phyloP scores from a whole-genome alignment of 495 filamentous ascomycete species.

The Cryomyces antarcticus region DNA sequence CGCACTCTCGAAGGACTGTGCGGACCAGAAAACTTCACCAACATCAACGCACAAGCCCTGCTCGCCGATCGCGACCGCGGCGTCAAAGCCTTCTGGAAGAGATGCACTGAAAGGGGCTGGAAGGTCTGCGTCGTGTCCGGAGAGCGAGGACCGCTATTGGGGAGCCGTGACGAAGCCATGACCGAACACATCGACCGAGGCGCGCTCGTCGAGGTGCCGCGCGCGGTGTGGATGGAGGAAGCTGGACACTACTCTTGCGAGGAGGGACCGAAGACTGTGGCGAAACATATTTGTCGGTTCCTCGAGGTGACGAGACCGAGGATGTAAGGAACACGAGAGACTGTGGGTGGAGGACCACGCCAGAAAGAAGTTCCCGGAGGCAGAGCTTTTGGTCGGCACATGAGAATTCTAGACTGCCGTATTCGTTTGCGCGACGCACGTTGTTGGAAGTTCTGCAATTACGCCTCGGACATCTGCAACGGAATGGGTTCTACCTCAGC shows the following conservation, averaged over 20 bases:
- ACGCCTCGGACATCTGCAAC: too few relatives aligned
- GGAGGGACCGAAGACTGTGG: neutral
- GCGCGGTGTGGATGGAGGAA: neutral
- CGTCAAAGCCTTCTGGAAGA: neutral
- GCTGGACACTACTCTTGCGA: neutral
- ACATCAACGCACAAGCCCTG: neutral
- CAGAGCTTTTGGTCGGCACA: too few relatives aligned
- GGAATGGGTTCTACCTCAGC: too few relatives aligned
- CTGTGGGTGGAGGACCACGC: too few relatives aligned
- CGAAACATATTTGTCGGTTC: neutral
- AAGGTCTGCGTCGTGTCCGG: neutral
- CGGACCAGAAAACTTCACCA: neutral
- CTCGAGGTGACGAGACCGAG: too few relatives aligned
- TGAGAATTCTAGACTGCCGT: too few relatives aligned
- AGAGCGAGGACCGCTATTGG: neutral
- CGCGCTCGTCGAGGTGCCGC: neutral
- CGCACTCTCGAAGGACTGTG: neutral
- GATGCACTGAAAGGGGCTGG: neutral
- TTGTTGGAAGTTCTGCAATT: too few relatives aligned
- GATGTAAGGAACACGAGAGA: too few relatives aligned
- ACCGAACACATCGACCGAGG: neutral
- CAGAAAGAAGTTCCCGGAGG: too few relatives aligned
- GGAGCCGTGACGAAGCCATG: neutral
- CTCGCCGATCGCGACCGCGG: neutral
- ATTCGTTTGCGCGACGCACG: too few relatives aligned